Evolutionary conservation across 331 rosid species (phyloP).

Genomic region (Malus hybrid): DNA sequence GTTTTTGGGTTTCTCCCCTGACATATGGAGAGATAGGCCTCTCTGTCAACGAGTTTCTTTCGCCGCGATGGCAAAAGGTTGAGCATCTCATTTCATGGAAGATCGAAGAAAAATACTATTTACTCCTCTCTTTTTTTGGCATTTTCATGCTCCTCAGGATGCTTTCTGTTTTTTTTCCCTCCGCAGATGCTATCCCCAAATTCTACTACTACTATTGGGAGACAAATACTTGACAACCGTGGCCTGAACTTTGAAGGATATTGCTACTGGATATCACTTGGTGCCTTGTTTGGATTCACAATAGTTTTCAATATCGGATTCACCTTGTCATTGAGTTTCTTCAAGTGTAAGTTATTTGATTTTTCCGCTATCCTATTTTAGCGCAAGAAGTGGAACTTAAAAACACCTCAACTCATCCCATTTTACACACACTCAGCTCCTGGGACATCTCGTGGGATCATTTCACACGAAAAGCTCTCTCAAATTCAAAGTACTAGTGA

Average conservation of each 20-base stretch:
- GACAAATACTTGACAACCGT: slow-evolving; percentile 33
- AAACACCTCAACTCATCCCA: background rate
- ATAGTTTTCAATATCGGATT: slow-evolving; percentile 37
- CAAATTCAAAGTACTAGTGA: slow-evolving; percentile 11
- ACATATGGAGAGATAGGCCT: slow-evolving; percentile 57
- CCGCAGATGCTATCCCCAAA: slow-evolving; percentile 32
- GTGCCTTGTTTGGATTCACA: slow-evolving; percentile 45
- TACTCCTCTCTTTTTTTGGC: background rate
- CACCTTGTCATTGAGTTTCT: slow-evolving; percentile 37
- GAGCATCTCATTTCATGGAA: background rate
- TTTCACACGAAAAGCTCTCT: slow-evolving; percentile 35
- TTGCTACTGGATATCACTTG: slow-evolving; percentile 48
- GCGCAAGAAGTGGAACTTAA: background rate
- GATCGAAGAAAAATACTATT: background rate
- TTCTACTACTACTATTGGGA: slow-evolving; percentile 33
- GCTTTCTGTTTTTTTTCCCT: background rate
- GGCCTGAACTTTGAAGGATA: slow-evolving; percentile 41
- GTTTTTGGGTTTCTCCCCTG: slow-evolving; percentile 61
- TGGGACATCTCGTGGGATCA: slow-evolving; percentile 31
- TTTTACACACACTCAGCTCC: slow-evolving; percentile 37
- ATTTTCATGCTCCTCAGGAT: background rate
- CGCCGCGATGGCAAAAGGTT: slow-evolving; percentile 61
- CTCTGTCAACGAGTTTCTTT: slow-evolving; percentile 48
- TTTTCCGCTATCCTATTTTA: background rate
- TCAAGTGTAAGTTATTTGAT: slow-evolving; percentile 30